phyloP scores from a whole-genome alignment of 768 basidiomycete species.

The Nidularia pulvinata region DNA sequence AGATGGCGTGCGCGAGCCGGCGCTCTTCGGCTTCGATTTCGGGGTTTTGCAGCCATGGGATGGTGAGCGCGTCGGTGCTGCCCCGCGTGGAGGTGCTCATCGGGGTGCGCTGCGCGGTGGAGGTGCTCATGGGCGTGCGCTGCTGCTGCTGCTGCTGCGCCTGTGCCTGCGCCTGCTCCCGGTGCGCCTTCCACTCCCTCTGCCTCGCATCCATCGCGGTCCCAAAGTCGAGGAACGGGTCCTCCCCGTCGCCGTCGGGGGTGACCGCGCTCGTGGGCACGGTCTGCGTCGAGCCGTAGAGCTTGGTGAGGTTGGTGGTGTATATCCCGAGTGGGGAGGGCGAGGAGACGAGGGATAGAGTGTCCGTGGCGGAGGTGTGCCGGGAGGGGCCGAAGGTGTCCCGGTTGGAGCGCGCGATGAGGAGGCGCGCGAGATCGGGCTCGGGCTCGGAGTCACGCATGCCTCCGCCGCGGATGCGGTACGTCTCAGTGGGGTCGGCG shows the following conservation, averaged over 20 bases:
- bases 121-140: no score
- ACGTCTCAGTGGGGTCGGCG: no score
- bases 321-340: neutral
- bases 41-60: neutral
- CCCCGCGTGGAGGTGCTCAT: neutral
- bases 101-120: no score
- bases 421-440: no score
- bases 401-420: no score
- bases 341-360: neutral
- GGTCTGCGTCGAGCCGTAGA: neutral
- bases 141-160: no score
- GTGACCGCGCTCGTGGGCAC: neutral
- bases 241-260: no score
- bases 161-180: neutral
- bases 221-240: neutral
- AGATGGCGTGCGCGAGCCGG: slow-evolving; percentile 1
- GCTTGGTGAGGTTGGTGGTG: neutral
- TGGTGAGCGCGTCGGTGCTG: neutral
- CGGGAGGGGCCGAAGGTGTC: no score
- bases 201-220: neutral
- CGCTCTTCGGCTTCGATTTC: neutral
- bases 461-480: no score
- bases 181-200: neutral
- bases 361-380: neutral
- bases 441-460: no score